Conservation (phyloP, 345 rosid species). For the Eutrema japonicum region DNA sequence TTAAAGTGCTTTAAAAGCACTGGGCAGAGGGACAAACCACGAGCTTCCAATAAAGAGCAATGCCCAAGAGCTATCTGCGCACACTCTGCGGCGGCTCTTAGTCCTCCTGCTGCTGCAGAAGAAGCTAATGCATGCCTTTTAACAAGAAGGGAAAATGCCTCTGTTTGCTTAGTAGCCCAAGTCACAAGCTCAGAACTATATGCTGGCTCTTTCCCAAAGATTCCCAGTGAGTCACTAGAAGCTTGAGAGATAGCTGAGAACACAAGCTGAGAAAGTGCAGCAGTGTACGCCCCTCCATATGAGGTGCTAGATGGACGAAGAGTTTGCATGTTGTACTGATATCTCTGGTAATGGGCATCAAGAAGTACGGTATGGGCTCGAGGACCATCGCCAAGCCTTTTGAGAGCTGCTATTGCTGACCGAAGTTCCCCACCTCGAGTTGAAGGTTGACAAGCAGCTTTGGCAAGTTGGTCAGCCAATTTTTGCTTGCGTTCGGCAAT, state of each 20-base stretch:
- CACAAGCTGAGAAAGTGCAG: conserved; percentile 95
- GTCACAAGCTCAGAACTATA: conserved; percentile 96
- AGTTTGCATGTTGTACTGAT: conserved; percentile 89
- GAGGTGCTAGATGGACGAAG: conserved; percentile 97
- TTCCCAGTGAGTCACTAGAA: conserved; percentile 79
- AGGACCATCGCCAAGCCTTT: conserved; percentile 95
- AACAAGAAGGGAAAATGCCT: conserved; percentile 89
- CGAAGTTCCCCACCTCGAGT: conserved; percentile 94
- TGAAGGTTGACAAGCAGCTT: conserved; percentile 95
- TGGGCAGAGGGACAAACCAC: conserved; percentile 93
- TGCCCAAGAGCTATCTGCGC: conserved; percentile 99
- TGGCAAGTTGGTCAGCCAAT: conserved; percentile 95
- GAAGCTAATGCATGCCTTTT: conserved; percentile 97
- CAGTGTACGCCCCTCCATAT: conserved; percentile 99
- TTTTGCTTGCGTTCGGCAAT: conserved; percentile 76
- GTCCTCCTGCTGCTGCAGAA: conserved; percentile 98
- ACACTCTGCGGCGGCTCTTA: conserved; percentile 99
- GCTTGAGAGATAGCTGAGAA: conserved; percentile 98
- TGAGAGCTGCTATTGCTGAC: conserved; percentile 88
- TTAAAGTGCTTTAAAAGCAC: conserved; percentile 86
- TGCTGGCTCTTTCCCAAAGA: conserved; percentile 86
- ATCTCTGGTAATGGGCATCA: conserved; percentile 85
- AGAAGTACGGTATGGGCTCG: conserved; percentile 95
- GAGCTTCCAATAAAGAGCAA: conserved; percentile 94
- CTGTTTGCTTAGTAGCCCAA: conserved; percentile 97